Evolutionary conservation across 2,329 filamentous ascomycete genomes (phyloP).

Genomic region (Aureobasidium sp.): DNA sequence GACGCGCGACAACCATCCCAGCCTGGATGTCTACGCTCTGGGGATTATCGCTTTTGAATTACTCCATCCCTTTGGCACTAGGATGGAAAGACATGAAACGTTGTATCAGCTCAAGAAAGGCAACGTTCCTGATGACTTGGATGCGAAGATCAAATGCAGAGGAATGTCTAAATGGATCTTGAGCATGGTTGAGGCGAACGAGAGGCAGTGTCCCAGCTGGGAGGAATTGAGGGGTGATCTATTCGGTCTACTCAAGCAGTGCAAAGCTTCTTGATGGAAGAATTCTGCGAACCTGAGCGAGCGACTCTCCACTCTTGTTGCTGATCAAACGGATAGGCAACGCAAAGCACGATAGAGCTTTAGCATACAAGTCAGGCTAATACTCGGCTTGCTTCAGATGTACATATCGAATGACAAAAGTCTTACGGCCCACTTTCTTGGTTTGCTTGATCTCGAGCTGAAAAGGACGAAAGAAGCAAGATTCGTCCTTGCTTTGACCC

Average conservation of each 20-base stretch:
- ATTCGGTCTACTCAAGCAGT: neutral
- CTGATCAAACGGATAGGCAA: neutral
- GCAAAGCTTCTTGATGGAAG: neutral
- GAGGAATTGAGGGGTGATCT: slow-evolving; percentile 18
- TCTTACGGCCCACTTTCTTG: neutral
- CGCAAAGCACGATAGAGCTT: neutral
- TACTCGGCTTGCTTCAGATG: neutral
- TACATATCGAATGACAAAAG: neutral
- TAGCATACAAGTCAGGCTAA: neutral
- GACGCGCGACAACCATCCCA: slow-evolving; percentile 33
- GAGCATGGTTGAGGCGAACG: slow-evolving; percentile 26
- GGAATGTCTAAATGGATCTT: slow-evolving; percentile 22
- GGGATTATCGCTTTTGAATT: slow-evolving; percentile 57
- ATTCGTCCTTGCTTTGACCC: neutral
- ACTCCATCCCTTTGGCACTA: slow-evolving; percentile 41
- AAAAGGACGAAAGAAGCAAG: neutral
- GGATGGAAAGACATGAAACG: slow-evolving; percentile 32
- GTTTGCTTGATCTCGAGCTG: neutral
- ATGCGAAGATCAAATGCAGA: slow-evolving; percentile 15
- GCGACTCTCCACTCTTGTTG: neutral
- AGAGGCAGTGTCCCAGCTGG: slow-evolving; percentile 23
- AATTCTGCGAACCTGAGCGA: neutral
- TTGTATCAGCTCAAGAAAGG: slow-evolving; percentile 26
- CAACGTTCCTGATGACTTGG: slow-evolving; percentile 24
- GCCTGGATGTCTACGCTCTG: slow-evolving; percentile 52